Conservation (phyloP, 768 basidiomycete species). For the Rhodotorula sphaerocarpa region DNA sequence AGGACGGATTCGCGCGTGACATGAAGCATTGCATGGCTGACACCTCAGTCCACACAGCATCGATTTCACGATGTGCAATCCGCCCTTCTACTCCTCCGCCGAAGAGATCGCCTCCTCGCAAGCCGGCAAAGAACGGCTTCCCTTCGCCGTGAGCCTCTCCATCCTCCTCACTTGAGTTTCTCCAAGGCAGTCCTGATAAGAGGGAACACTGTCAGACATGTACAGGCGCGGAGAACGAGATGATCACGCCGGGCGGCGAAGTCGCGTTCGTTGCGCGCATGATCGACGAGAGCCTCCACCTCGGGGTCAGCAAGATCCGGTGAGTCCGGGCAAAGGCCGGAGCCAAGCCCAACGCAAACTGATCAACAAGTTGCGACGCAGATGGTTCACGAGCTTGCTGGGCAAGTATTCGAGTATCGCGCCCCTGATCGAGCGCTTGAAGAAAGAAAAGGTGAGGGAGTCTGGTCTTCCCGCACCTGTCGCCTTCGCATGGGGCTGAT, state of each 20-base stretch:
- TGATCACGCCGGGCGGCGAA: constrained; percentile 85
- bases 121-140: constrained; percentile 56
- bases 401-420: constrained; percentile 72
- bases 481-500: not conserved
- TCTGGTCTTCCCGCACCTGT: constrained; percentile 1
- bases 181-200: not conserved
- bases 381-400: constrained; percentile 90
- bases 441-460: constrained; percentile 46
- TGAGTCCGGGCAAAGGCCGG: too few species aligned
- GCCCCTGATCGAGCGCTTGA: constrained; percentile 55
- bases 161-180: not conserved
- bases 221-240: constrained; percentile 76
- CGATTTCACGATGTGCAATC: constrained; percentile 89
- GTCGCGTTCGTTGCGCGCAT: constrained; percentile 65
- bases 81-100: constrained; percentile 77
- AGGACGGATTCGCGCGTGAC: not conserved
- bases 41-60: constrained; percentile 45
- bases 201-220: constrained; percentile 54
- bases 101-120: constrained; percentile 60
- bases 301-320: constrained; percentile 53
- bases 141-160: constrained; percentile 58
- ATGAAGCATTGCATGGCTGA: not conserved
- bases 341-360: too few species aligned
- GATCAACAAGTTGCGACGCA: constrained; percentile 40
- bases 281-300: constrained; percentile 60